These are phyloP conservation scores for Hibiscus mutabilis DNA, from an alignment of 345 rosid genomes.

Conservation along the genomic window DNA sequence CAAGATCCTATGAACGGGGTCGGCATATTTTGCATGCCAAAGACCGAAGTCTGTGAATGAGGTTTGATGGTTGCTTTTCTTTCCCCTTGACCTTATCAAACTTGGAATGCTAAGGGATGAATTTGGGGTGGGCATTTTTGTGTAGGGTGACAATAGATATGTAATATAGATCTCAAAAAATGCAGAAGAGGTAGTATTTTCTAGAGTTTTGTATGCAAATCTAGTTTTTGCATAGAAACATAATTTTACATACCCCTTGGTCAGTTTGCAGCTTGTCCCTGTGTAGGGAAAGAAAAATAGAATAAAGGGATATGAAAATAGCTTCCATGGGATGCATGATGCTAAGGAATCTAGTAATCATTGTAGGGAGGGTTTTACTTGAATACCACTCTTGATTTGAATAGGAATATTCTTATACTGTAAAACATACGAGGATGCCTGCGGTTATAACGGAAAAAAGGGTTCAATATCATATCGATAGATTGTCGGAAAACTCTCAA, in stretches of 20 bases:
- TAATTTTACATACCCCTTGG: slow-evolving; percentile 5
- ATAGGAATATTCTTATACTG: too few species aligned
- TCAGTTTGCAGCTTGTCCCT: neutral
- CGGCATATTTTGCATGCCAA: slow-evolving; percentile 25
- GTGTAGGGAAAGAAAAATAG: neutral
- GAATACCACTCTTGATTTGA: too few species aligned
- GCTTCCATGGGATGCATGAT: slow-evolving; percentile 9
- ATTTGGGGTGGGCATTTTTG: slow-evolving; percentile 42
- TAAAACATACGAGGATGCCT: too few species aligned
- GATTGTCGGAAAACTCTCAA: neutral
- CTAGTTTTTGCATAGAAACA: slow-evolving; percentile 16
- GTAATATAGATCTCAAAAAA: slow-evolving; percentile 27
- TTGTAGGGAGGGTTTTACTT: too few species aligned
- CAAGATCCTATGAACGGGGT: slow-evolving; percentile 18
- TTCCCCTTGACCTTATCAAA: slow-evolving; percentile 23
- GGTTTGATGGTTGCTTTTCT: slow-evolving; percentile 42
- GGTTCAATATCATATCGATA: neutral
- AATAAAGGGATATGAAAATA: neutral
- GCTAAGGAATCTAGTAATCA: neutral
- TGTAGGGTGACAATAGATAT: slow-evolving; percentile 50
- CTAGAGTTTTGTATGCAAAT: slow-evolving; percentile 26
- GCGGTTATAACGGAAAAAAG: too few species aligned
- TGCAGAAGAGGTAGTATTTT: slow-evolving; percentile 25
- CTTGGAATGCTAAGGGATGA: slow-evolving; percentile 30
- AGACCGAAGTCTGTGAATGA: slow-evolving; percentile 26